phyloP scores from a whole-genome alignment of 2,329 filamentous ascomycete genomes.

The Nothophoma quercina region DNA sequence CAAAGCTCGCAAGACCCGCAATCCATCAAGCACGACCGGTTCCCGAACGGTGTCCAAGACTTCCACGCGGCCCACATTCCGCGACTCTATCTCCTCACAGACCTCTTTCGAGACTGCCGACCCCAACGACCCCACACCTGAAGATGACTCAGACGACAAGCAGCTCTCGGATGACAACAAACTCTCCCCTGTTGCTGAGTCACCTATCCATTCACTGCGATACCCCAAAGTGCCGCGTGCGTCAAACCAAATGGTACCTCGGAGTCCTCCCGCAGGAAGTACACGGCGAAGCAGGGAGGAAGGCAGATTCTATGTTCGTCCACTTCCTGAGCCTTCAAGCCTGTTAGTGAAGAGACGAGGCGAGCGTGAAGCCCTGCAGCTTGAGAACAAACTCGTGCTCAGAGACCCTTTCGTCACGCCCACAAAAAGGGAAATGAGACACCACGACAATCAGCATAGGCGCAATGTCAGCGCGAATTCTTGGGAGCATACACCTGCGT shows the following conservation, averaged over 20 bases:
- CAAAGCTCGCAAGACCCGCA: slow-evolving; percentile 1
- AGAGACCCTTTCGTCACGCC: slow-evolving; percentile 41
- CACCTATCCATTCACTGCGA: slow-evolving; percentile 53
- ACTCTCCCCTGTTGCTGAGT: slow-evolving; percentile 54
- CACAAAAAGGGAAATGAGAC: slow-evolving; percentile 27
- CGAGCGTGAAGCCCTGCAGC: slow-evolving; percentile 42
- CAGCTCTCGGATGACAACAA: slow-evolving; percentile 36
- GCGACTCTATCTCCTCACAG: slow-evolving; percentile 46
- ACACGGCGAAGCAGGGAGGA: slow-evolving; percentile 9
- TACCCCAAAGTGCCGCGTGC: slow-evolving; percentile 59
- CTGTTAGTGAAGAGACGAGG: slow-evolving; percentile 50
- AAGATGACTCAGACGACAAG: slow-evolving; percentile 52
- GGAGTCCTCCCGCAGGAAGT: slow-evolving; percentile 33
- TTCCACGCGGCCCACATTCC: slow-evolving; percentile 34
- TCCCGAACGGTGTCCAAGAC: slow-evolving; percentile 33
- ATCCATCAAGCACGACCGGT: slow-evolving; percentile 34
- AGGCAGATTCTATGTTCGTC: slow-evolving; percentile 6
- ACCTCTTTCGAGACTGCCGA: slow-evolving; percentile 58
- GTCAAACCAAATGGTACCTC: slow-evolving; percentile 56
- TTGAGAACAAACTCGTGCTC: slow-evolving; percentile 36
- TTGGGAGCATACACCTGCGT: slow-evolving; percentile 28
- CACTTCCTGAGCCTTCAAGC: slow-evolving; percentile 29
- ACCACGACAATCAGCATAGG: slow-evolving; percentile 17
- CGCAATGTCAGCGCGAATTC: slow-evolving; percentile 25
- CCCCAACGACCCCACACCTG: slow-evolving; percentile 56